phyloP scores from a whole-genome alignment of 177 flowering plant species.

The Vitis hybrid region DNA sequence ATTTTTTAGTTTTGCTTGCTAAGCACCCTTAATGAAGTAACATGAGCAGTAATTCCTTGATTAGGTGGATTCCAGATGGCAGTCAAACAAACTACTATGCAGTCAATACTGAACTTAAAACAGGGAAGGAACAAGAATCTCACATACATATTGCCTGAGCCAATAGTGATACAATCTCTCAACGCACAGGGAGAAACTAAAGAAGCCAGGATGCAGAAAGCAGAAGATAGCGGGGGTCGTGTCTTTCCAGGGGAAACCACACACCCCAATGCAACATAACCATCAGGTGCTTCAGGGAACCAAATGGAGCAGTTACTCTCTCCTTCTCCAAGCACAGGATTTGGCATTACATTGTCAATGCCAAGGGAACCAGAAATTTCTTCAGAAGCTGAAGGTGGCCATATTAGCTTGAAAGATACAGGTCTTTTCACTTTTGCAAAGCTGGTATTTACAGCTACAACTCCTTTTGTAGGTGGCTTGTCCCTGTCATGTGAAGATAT shows the following conservation, averaged over 20 bases:
- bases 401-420: conserved; percentile 64
- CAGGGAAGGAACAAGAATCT: not conserved
- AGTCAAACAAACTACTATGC: too few species aligned
- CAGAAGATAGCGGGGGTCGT: conserved; percentile 68
- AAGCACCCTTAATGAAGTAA: too few species aligned
- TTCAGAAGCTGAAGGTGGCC: conserved; percentile 45
- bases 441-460: conserved; percentile 76
- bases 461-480: conserved; percentile 96
- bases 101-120: not conserved
- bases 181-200: conserved; percentile 81
- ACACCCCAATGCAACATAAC: conserved; percentile 94
- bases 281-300: conserved; percentile 93
- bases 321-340: conserved; percentile 13
- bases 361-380: conserved; percentile 20
- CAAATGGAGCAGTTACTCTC: conserved; percentile 67
- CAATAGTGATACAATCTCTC: conserved; percentile 74
- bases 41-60: too few species aligned
- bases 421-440: conserved; percentile 80
- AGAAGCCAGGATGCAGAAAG: conserved; percentile 71
- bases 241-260: conserved; percentile 68
- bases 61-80: too few species aligned
- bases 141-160: conserved; percentile 47
- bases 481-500: conserved; percentile 47
- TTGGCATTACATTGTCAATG: conserved; percentile 1
- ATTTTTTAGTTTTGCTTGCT: not conserved